Evolutionary conservation across 345 rosid species (phyloP), one percentile per base, ranked within the genome.

Genomic region (Clarkia xantiana): DNA sequence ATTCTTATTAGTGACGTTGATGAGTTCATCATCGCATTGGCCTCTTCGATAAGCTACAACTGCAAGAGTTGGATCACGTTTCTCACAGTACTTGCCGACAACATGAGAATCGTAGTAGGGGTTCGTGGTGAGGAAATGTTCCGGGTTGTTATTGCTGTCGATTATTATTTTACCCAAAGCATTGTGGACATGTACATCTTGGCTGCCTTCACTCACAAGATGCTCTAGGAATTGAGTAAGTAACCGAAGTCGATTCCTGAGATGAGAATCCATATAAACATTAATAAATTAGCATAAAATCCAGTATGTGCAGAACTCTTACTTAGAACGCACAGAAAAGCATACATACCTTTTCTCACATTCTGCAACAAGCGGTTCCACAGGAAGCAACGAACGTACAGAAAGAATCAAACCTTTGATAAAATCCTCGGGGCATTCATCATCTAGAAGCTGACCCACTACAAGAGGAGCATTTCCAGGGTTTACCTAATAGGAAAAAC

Each of bases 161-260:
- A 93, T 87, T 55, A 93, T 93, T 40, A 93, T 93, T 84, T 93
- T 93, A 71, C 99, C 99, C 65, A 93, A 71, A 53, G 96, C 99
- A 76, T 93, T 87, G 68, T 93, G 99, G 55, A 93, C 99, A 62
- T 93, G 99, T 34, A 80, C 91, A 69, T 93, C 99, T 67, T 84
- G 94, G 77, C 99, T 93, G 69, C 99, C 99, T 75, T 93, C 99
- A 55, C 94, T 93, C 47, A 93, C 99, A 58, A 93, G 81, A 78
- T 93, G 96, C 82, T 93, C 99, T 79, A 93, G 67, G 71, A 93
- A 93, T 63, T 93, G 99, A 55, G 99, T 87, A 58, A 93, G 99
- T 65, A 93, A 79, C 57, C 96, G 99, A 55, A 93, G 96, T 11
- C 96, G 99, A 61, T 93, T 93, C 70, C 99, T 93, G 76, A 22